These are phyloP conservation scores for Mollisia scopiformis DNA, from an alignment of 2,329 filamentous ascomycete genomes.

Conservation along the genomic window DNA sequence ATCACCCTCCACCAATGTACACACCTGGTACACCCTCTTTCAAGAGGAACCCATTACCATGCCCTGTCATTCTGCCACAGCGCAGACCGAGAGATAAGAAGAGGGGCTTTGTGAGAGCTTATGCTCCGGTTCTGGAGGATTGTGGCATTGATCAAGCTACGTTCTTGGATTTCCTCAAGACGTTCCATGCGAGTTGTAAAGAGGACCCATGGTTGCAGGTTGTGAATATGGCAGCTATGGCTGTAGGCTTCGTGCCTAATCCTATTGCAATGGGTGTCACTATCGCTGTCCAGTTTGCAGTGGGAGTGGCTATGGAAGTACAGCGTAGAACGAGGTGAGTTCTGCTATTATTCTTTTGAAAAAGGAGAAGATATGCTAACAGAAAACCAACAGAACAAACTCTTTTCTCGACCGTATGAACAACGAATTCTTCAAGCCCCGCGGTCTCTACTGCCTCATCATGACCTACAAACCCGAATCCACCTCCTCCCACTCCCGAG, in stretches of 20 bases:
- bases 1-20: conserved; percentile 25
- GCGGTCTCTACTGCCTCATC: conserved; percentile 57
- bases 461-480: conserved; percentile 54
- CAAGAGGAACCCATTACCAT: conserved; percentile 34
- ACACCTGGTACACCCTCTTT: background rate
- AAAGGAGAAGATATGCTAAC: conserved; percentile 9
- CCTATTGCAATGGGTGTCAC: conserved; percentile 46
- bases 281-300: conserved; percentile 46
- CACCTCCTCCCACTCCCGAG: conserved; percentile 17
- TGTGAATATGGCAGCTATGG: conserved; percentile 45
- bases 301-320: conserved; percentile 43
- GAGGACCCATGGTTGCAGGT: conserved; percentile 43
- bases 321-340: conserved; percentile 27
- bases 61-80: conserved; percentile 55
- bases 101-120: conserved; percentile 56
- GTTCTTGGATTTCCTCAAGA: conserved; percentile 52
- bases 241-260: conserved; percentile 42
- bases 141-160: conserved; percentile 50
- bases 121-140: conserved; percentile 50
- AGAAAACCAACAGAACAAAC: conserved; percentile 40
- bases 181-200: conserved; percentile 47
- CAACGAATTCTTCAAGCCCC: conserved; percentile 57
- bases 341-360: background rate
- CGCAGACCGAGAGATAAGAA: conserved; percentile 50
- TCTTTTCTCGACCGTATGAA: conserved; percentile 59